phyloP scores from a whole-genome alignment of 2,329 filamentous ascomycete species.

The Periconia sp. region DNA sequence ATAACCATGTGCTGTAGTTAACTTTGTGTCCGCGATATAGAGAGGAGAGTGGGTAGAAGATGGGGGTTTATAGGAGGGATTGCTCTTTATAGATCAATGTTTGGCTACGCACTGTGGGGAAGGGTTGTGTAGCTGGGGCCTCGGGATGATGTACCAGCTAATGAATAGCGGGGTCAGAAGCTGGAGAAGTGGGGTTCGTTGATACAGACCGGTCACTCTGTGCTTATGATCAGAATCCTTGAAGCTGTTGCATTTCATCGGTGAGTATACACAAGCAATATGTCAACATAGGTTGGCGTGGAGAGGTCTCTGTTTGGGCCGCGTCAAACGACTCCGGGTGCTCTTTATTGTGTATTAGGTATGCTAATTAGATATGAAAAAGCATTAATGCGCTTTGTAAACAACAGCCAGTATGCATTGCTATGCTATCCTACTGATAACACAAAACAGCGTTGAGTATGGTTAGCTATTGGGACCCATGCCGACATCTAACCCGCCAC shows the following conservation, averaged over 20 bases:
- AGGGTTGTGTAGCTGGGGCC: neutral
- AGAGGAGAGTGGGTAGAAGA: no score
- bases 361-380: no score
- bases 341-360: no score
- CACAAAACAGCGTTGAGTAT: neutral
- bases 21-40: no score
- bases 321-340: no score
- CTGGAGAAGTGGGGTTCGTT: constrained; percentile 17
- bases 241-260: no score
- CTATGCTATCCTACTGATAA: constrained; percentile 4
- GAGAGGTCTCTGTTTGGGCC: no score
- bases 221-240: no score
- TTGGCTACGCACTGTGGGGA: neutral
- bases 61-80: constrained; percentile 13
- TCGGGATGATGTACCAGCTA: constrained; percentile 8
- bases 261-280: no score
- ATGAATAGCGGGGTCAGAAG: constrained; percentile 6
- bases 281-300: no score
- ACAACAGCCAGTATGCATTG: neutral
- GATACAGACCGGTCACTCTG: no score
- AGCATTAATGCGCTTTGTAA: neutral
- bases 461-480: constrained; percentile 38
- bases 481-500: constrained; percentile 32
- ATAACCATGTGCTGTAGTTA: no score
- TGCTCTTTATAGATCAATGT: neutral